These are phyloP conservation scores for Cicer bijugum DNA, from an alignment of 306 rosid species.

Conservation along the genomic window DNA sequence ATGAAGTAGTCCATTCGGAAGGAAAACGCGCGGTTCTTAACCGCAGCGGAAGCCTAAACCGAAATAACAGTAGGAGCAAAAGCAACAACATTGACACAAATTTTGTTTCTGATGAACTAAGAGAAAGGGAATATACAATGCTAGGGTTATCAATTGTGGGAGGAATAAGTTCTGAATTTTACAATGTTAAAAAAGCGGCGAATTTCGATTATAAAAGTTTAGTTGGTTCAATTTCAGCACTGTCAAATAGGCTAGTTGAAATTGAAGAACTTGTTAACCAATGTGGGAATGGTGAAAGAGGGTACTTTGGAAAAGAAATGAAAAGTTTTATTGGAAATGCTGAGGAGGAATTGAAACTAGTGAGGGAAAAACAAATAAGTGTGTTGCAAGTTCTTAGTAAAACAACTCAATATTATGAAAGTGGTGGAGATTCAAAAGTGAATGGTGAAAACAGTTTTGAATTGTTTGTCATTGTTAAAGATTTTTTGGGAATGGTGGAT, in stretches of 20 bases:
- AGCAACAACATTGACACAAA: slow-evolving; percentile 37
- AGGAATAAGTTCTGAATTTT: slow-evolving; percentile 84
- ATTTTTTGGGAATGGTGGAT: slow-evolving; percentile 90
- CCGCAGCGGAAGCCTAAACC: slow-evolving; percentile 57
- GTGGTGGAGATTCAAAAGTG: slow-evolving; percentile 71
- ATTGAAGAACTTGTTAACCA: slow-evolving; percentile 49
- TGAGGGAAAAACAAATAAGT: slow-evolving; percentile 58
- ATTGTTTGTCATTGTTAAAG: slow-evolving; percentile 75
- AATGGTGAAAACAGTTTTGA: slow-evolving; percentile 56
- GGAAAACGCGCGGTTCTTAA: slow-evolving; percentile 77
- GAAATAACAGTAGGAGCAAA: slow-evolving; percentile 48
- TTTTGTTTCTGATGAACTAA: slow-evolving; percentile 53
- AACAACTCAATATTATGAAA: slow-evolving; percentile 73
- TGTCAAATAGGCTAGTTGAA: slow-evolving; percentile 51
- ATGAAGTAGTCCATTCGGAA: slow-evolving; percentile 87
- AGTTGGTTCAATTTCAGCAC: slow-evolving; percentile 53
- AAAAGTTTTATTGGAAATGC: slow-evolving; percentile 64
- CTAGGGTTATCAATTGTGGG: slow-evolving; percentile 87
- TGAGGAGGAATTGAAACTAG: slow-evolving; percentile 59
- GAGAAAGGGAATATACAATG: slow-evolving; percentile 65
- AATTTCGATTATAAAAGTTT: slow-evolving; percentile 61
- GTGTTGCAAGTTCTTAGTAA: slow-evolving; percentile 65
- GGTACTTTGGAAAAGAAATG: slow-evolving; percentile 72
- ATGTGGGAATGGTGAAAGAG: slow-evolving; percentile 57
- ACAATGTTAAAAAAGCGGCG: slow-evolving; percentile 78